Base-by-base conservation (phyloP, 2,329 filamentous ascomycete species). In the Pseudogymnoascus sp. region DNA sequence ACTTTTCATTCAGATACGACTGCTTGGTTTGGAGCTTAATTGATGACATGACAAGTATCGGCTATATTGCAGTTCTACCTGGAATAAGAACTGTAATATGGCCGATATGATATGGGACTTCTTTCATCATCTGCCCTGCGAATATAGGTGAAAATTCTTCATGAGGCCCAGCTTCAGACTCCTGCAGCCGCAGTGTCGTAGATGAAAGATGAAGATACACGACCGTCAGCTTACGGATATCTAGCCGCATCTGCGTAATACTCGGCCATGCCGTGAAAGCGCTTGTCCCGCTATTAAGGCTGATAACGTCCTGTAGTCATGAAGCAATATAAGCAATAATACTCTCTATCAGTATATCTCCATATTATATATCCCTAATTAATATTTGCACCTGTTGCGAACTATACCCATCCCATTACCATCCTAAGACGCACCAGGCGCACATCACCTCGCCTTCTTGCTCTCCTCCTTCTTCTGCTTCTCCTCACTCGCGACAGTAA, bases 401-500 rank as follows among this genome's bases (percentile, higher is more conserved):
- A 56, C 26, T 33, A 21, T 56, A 15, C 5, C 29, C 50, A 33
- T 56, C 6, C 29, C 17, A 21, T 7, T 19, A 31, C 11, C 29
- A 13, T 33, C 6, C 29, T 15, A 33, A 33, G 29, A 33, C 50
- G n/a, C 50, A 56, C 26, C 50, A 56, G 50, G 50, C 29, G 50
- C 50, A 33, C n/a, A 56, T 56, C 29, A 56, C 50, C 29, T 56
- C 50, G 50, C 29, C 65, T 67, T 64, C 74, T 64, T 72, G 72
- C 40, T 60, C 9, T 37, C 59, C 42, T 63, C 62, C 70, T 78
- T 77, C 67, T 74, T 76, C 38, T 66, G 66, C 15, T 67, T 68
- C 35, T 71, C 64, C n/a, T 71, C 69, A 15, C 64, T 66, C 15
- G 68, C 68, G 59, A 61, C 59, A 13, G 71, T 65, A 40, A 71